Base-by-base conservation (phyloP, 305 asterid genomes). In the Plantago coronopus region DNA sequence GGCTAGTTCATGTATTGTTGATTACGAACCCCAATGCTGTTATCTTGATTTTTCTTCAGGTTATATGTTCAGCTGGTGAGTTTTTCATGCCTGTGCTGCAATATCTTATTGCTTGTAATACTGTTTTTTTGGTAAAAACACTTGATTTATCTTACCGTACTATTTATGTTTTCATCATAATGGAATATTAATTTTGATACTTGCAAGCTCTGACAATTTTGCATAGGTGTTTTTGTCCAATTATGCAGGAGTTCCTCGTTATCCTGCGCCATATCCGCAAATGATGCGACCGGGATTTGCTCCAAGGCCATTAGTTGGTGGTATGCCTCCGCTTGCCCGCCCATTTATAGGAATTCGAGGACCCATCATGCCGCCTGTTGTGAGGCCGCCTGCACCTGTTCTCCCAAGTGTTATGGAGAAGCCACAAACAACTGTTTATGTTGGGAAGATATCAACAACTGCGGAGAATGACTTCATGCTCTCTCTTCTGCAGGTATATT, bases 61-160 rank as follows among this genome's bases (percentile, higher is more conserved):
- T 83, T 83, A 67, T 85, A 70, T 85, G 78, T 88, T 82, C 91
- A 76, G 91, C 88, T 85, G 96, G 84, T 87, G 96, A 88, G 79
- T 91, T 80, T 86, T 76, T 83, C 89, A 74, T 85, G 82, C 88
- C 89, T 82, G 76, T 87, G 89, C 95, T 84, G 91, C 97, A 85
- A 79, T 83, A 90, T 82, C 86, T 80, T 80, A 78, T 84, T 90
- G 85, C 84, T 90, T 90, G 80, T 88, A 78, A 79, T 82, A 72
- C 83, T 51, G n/a, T n/a, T 25, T 34, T 86, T 82, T 80, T 75
- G 94, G 98, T 88, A 85, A 91, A 82, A 71, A 54, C 70, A 69
- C 68, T 75, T 79, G 84, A 67, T 69, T 79, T 72, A 76, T n/a
- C 75, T 79, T 80, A 81, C 75, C 61, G 68, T 59, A 76, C 71